Base-by-base conservation (phyloP, 176 grass and related monocot genomes). In the Chrysopogon serrulatus region DNA sequence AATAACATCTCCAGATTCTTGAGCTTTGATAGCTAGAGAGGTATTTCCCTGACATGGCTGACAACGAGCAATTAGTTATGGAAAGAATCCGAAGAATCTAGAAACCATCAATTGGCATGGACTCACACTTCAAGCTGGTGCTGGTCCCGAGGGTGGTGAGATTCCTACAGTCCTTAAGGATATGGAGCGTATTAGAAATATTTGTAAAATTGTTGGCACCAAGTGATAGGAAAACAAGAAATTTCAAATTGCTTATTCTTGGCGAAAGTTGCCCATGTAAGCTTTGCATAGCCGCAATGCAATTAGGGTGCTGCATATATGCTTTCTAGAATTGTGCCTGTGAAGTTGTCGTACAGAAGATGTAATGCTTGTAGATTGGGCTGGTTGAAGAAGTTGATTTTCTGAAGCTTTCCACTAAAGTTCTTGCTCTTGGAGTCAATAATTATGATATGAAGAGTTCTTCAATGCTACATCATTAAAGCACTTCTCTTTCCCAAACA, bases 21-120 rank as follows among this genome's bases (percentile, higher is more conserved):
- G 2, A 90, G 33, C 2, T 77, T 90, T 14, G 77, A 85, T 69
- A 90, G 5, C 87, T 83, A 90, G 37, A 7, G 5, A 26, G 87
- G 87, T 69, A 86, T 69, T 42, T 39, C 54, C 0, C 87, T n/a
- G n/a, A n/a, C n/a, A n/a, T n/a, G n/a, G n/a, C 82, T 8, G 24
- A 66, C 31, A 89, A 11, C 6, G 26, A 48, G 35, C 87, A 89
- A 3, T 8, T 5, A 34, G 0, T 6, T 27, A 89, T 28, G 17
- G 28, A 39, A 11, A 89, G 49, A 56, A 81, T 9, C 1, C 68
- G 32, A 82, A 89, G 61, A 77, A 62, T 86, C 32, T 81, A 3
- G 53, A 90, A 90, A 23, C 87, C 75, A 34, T 35, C 23, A 56
- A 74, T 36, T 8, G 80, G 86, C 15, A 88, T 69, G 14, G 3